Evolutionary conservation across 2,329 filamentous ascomycete genomes (phyloP).

Genomic region (Xylaria sp.): DNA sequence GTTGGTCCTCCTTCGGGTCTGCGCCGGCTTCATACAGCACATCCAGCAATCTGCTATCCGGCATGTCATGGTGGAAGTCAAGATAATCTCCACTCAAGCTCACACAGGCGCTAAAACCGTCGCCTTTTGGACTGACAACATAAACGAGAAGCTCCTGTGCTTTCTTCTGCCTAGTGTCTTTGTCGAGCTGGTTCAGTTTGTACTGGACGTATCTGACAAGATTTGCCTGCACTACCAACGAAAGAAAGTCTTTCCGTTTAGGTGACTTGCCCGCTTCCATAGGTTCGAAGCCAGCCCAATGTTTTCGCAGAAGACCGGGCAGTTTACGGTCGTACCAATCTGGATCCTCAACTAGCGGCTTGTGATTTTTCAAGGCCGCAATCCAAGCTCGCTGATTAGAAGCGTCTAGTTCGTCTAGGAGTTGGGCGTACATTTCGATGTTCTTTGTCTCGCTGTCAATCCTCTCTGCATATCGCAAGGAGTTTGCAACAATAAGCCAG

Average conservation of each 20-base stretch:
- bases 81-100: conserved; percentile 41
- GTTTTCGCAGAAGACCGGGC: conserved; percentile 35
- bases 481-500: conserved; percentile 42
- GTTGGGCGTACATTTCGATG: conserved; percentile 33
- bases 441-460: conserved; percentile 36
- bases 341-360: conserved; percentile 42
- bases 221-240: conserved; percentile 41
- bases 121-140: conserved; percentile 40
- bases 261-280: conserved; percentile 43
- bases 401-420: conserved; percentile 40
- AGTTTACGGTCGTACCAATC: conserved; percentile 41
- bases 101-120: conserved; percentile 42
- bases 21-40: conserved; percentile 40
- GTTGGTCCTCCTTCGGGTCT: conserved; percentile 32
- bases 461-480: conserved; percentile 39
- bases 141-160: conserved; percentile 42
- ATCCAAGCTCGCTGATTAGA: conserved; percentile 40
- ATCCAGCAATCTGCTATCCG: conserved; percentile 38
- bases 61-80: conserved; percentile 45
- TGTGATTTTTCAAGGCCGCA: conserved; percentile 36
- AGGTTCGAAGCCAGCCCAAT: conserved; percentile 42
- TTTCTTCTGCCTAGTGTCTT: conserved; percentile 33
- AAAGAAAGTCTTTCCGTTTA: conserved; percentile 41
- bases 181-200: conserved; percentile 33
- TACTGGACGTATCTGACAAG: conserved; percentile 35